These are phyloP conservation scores for Kingdonia uniflora DNA, from an alignment of 164 flowering plant species.

Conservation along the genomic window DNA sequence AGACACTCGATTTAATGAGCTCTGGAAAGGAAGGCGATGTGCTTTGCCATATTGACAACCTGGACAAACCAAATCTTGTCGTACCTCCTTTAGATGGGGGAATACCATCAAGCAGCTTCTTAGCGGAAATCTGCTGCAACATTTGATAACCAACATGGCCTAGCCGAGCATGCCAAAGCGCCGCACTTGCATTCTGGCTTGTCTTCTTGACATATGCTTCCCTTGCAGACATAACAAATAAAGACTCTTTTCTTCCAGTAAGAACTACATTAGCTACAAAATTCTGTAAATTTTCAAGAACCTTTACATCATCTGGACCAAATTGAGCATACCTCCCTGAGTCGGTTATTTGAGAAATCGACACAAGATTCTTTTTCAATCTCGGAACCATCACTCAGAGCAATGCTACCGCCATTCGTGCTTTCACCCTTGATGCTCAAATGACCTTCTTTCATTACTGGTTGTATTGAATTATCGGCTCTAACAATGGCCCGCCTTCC, in stretches of 20 bases:
- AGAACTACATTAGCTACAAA: neutral
- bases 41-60: constrained; percentile 4
- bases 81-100: neutral
- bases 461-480: neutral
- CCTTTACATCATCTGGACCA: constrained; percentile 5
- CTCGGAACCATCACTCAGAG: constrained; percentile 1
- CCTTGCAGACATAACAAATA: constrained; percentile 5
- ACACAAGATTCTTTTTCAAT: constrained; percentile 1
- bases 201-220: neutral
- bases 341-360: constrained; percentile 5
- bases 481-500: neutral
- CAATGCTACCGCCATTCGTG: neutral
- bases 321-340: neutral
- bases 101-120: constrained; percentile 4
- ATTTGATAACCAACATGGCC: constrained; percentile 4
- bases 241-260: constrained; percentile 3
- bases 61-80: neutral
- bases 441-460: neutral
- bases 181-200: neutral
- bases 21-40: constrained; percentile 1
- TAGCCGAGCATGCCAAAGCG: constrained; percentile 1
- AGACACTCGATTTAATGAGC: neutral
- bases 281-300: neutral
- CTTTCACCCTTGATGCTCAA: neutral
- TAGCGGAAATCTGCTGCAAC: constrained; percentile 1